Percentiles rank a stretch among this genome's conserved stretches.
These are phyloP conservation scores for Rhizopogon roseolus DNA, from an alignment of 768 basidiomycete genomes.

Conservation along the genomic window DNA sequence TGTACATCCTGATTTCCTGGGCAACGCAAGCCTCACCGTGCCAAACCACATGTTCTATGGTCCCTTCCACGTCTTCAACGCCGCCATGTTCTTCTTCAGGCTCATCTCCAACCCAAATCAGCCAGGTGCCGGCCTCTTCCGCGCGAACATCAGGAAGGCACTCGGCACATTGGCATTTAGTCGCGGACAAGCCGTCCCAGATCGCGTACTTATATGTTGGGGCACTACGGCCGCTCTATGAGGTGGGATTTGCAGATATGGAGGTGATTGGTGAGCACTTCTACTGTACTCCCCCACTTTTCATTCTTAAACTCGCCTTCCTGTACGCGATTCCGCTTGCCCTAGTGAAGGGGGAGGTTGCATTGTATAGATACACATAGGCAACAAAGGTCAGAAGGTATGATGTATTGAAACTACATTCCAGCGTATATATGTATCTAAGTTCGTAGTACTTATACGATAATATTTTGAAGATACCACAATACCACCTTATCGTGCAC, in stretches of 20 bases:
- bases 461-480: no score
- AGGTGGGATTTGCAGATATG: conserved; percentile 52
- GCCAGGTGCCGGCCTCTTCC: conserved; percentile 72
- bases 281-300: no score
- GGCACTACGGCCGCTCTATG: conserved; percentile 70
- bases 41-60: conserved; percentile 84
- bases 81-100: conserved; percentile 89
- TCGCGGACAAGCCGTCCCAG: conserved; percentile 61
- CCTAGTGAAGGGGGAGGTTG: no score
- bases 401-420: no score
- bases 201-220: conserved; percentile 70
- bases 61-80: conserved; percentile 80
- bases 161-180: conserved; percentile 63
- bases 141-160: conserved; percentile 68
- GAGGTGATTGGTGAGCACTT: conserved; percentile 39
- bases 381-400: no score
- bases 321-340: no score
- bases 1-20: conserved; percentile 70
- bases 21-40: conserved; percentile 62
- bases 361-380: no score
- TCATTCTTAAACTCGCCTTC: no score
- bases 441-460: no score
- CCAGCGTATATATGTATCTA: no score
- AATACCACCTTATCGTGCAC: no score
- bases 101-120: conserved; percentile 77